These are phyloP conservation scores for Diaporthe batatas DNA, from an alignment of 2,329 filamentous ascomycete species.

Conservation along the genomic window DNA sequence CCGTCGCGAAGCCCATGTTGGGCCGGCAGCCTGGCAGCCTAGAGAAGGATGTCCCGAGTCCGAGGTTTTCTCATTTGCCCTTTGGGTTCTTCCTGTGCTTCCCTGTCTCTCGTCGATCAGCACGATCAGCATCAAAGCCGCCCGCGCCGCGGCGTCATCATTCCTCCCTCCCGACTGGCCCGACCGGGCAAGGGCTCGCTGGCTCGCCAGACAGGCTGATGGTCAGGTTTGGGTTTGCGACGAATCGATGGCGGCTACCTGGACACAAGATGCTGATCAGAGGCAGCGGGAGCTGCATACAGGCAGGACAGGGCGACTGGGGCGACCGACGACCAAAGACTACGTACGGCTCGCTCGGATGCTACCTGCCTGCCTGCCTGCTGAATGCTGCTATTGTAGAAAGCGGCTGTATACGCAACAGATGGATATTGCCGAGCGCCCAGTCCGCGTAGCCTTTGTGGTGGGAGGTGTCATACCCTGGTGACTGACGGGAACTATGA, in stretches of 20 bases:
- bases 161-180: slow-evolving; percentile 13
- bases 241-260: slow-evolving; percentile 30
- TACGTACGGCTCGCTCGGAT: slow-evolving; percentile 23
- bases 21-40: neutral
- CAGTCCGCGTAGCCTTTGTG: neutral
- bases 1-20: neutral
- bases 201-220: neutral
- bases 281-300: neutral
- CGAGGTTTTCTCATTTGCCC: neutral
- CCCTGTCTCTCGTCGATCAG: slow-evolving; percentile 4
- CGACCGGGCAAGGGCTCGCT: slow-evolving; percentile 19
- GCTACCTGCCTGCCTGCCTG: slow-evolving; percentile 20
- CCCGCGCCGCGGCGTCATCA: slow-evolving; percentile 27
- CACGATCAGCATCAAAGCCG: slow-evolving; percentile 30
- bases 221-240: slow-evolving; percentile 28
- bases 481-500: neutral
- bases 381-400: neutral
- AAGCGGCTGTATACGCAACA: neutral
- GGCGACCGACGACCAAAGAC: neutral
- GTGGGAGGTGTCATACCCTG: neutral
- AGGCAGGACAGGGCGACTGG: neutral
- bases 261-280: slow-evolving; percentile 33
- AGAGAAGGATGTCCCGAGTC: slow-evolving; percentile 1
- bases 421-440: neutral
- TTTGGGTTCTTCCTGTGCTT: neutral